These are phyloP conservation scores for Tulasnella sp. DNA, from an alignment of 768 basidiomycete species.

Conservation along the genomic window DNA sequence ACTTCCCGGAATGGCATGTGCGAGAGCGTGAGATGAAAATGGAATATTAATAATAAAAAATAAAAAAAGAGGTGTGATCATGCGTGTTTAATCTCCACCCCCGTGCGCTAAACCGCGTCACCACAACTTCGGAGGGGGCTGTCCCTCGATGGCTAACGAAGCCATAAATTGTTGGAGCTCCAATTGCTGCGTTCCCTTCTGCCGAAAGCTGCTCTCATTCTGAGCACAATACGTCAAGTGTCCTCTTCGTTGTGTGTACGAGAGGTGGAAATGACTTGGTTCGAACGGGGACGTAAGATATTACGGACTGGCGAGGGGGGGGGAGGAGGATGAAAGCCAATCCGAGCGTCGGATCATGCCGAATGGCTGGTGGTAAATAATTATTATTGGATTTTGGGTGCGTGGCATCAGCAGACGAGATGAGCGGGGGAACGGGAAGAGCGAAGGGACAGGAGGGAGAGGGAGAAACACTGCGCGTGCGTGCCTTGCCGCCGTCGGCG, in stretches of 20 bases:
- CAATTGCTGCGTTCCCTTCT: not conserved
- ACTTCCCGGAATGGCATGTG: not conserved
- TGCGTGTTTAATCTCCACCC: not conserved
- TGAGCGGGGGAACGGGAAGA: not conserved
- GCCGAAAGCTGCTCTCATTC: not conserved
- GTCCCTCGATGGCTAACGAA: not conserved
- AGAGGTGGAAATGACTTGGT: not conserved
- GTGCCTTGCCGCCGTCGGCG: not conserved
- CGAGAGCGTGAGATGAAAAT: not conserved
- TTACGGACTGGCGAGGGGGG: too few relatives aligned
- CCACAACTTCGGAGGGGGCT: not conserved
- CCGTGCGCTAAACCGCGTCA: not conserved
- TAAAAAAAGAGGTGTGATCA: too few relatives aligned
- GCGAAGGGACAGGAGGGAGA: not conserved
- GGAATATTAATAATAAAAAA: too few relatives aligned
- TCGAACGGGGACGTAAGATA: not conserved
- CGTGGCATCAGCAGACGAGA: not conserved
- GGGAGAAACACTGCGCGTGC: not conserved
- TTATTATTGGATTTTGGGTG: not conserved
- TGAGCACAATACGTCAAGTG: not conserved
- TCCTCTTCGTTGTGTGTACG: too few relatives aligned
- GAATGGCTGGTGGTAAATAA: not conserved
- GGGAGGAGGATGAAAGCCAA: not conserved
- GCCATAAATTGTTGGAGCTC: not conserved
- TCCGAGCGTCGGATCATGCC: not conserved